Evolutionary conservation across 2,329 filamentous ascomycete genomes (phyloP).

Genomic region (Cladosporium sp.): DNA sequence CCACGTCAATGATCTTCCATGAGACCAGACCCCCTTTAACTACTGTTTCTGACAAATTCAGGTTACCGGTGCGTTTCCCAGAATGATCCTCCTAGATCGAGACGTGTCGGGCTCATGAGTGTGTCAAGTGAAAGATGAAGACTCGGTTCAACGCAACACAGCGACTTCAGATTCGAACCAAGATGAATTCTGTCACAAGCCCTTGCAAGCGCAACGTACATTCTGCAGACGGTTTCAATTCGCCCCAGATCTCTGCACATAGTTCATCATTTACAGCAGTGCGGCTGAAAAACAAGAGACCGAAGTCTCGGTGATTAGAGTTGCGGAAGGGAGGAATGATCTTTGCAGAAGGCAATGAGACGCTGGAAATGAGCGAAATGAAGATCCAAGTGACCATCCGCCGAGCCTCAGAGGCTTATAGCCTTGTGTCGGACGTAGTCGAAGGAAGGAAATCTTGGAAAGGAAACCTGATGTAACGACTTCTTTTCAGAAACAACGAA

Average conservation of each 20-base stretch:
- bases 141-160: no score
- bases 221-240: not conserved
- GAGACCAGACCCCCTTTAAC: no score
- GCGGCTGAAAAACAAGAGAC: not conserved
- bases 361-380: not conserved
- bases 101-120: no score
- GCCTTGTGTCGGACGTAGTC: not conserved
- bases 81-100: no score
- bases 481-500: not conserved
- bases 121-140: no score
- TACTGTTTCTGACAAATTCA: no score
- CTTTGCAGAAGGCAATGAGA: not conserved
- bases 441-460: not conserved
- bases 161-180: no score
- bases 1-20: no score
- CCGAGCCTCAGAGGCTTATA: not conserved
- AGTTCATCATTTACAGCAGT: not conserved
- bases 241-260: not conserved
- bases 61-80: no score
- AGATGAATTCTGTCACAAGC: not conserved
- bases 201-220: not conserved
- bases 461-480: not conserved
- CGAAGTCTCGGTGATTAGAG: not conserved
- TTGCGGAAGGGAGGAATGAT: not conserved
- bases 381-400: not conserved